Conservation (phyloP, 768 basidiomycete genomes). For the Pisolithus albus region DNA sequence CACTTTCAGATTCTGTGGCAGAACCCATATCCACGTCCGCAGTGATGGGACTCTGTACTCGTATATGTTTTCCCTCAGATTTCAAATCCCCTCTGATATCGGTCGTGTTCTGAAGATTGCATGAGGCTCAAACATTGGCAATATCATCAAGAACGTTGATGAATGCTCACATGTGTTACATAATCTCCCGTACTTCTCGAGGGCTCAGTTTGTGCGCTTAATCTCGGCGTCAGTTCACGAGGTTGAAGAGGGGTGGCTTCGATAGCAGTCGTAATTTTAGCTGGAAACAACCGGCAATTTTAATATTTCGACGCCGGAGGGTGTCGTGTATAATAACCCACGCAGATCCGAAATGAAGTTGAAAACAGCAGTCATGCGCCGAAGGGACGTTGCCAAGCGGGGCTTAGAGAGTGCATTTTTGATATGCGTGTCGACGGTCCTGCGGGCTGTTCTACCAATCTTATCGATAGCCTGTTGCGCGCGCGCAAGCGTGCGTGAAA, state of each 20-base stretch:
- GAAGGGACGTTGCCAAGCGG: conserved; percentile 56
- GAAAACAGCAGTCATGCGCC: conserved; percentile 66
- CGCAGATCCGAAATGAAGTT: conserved; percentile 62
- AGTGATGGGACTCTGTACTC: conserved; percentile 7
- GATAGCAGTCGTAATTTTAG: conserved; percentile 41
- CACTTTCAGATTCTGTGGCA: conserved; percentile 24
- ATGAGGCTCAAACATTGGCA: conserved; percentile 6
- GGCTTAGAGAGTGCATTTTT: conserved; percentile 67
- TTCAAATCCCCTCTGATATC: conserved; percentile 1
- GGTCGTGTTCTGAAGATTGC: conserved; percentile 10
- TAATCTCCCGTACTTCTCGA: conserved; percentile 5
- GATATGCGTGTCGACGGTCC: conserved; percentile 63
- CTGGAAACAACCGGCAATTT: conserved; percentile 30
- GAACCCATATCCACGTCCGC: conserved; percentile 16
- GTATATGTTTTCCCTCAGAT: conserved; percentile 2
- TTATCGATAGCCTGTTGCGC: conserved; percentile 51
- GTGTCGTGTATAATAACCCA: conserved; percentile 32
- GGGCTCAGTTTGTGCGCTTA: conserved; percentile 5
- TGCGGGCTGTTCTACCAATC: conserved; percentile 59
- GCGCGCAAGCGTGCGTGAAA: background rate
- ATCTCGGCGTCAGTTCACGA: conserved; percentile 11
- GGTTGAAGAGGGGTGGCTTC: conserved; percentile 39
- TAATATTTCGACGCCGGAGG: conserved; percentile 3
- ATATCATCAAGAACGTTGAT: background rate
- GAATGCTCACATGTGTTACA: conserved; percentile 17